Percentiles rank a stretch among this genome's conserved stretches.
phyloP scores from a whole-genome alignment of 2,329 filamentous ascomycete species.

The Ploettnerulaceae sp. region DNA sequence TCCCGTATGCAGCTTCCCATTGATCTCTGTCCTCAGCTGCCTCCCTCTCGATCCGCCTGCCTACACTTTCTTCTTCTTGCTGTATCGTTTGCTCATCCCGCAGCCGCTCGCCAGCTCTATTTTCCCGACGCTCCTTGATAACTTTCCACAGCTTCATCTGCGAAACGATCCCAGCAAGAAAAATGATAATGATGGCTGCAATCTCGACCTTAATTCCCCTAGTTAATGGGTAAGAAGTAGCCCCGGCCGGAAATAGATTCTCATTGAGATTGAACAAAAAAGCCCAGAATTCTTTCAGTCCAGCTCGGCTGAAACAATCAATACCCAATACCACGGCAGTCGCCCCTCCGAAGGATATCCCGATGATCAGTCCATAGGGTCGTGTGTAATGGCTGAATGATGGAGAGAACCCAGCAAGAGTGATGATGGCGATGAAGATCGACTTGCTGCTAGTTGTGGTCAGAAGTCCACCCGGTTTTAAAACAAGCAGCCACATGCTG shows the following conservation, averaged over 20 bases:
- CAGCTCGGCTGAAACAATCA: slow-evolving; percentile 85
- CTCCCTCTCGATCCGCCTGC: slow-evolving; percentile 59
- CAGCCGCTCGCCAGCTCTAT: slow-evolving; percentile 46
- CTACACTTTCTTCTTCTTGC: slow-evolving; percentile 64
- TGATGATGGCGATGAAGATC: slow-evolving; percentile 72
- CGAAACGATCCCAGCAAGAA: slow-evolving; percentile 70
- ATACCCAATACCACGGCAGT: slow-evolving; percentile 78
- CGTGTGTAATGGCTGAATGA: slow-evolving; percentile 77
- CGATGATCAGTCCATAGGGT: slow-evolving; percentile 69
- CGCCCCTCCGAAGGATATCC: slow-evolving; percentile 75
- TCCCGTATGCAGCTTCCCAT: slow-evolving; percentile 77
- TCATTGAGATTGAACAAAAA: slow-evolving; percentile 84
- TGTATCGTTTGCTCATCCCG: slow-evolving; percentile 51
- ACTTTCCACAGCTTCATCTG: slow-evolving; percentile 85
- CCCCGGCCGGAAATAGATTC: slow-evolving; percentile 71
- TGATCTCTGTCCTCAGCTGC: slow-evolving; percentile 56
- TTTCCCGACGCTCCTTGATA: slow-evolving; percentile 57
- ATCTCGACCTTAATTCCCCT: slow-evolving; percentile 82
- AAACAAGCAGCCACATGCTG: slow-evolving; percentile 70
- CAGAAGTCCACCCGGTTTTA: slow-evolving; percentile 73
- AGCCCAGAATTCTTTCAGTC: slow-evolving; percentile 92
- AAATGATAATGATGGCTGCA: slow-evolving; percentile 70
- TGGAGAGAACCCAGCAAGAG: slow-evolving; percentile 61
- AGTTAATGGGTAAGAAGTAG: slow-evolving; percentile 77
- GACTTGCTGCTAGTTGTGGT: slow-evolving; percentile 56